A percentile compares a stretch with the other conserved stretches of the same genome.
Evolutionary conservation across 2,329 filamentous ascomycete species (phyloP).

Genomic region (Trichoderma sp.): DNA sequence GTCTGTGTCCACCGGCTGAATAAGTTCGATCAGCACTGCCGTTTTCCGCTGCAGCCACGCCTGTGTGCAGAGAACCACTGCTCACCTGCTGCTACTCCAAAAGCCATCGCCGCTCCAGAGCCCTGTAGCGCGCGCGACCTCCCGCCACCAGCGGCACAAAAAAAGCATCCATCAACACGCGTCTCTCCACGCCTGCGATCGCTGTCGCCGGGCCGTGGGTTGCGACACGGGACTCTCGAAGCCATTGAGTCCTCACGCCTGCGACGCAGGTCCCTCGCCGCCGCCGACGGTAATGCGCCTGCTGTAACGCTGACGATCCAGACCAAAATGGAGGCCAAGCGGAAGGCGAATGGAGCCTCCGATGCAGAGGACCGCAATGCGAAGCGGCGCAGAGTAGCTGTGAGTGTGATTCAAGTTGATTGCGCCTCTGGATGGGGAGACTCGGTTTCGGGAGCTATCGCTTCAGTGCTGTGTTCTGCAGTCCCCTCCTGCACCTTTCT

Average conservation of each 20-base stretch:
- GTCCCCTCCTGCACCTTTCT: neutral
- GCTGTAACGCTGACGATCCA: slow-evolving; percentile 33
- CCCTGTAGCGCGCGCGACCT: slow-evolving; percentile 32
- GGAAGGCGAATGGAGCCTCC: slow-evolving; percentile 55
- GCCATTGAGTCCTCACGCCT: slow-evolving; percentile 38
- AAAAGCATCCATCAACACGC: slow-evolving; percentile 29
- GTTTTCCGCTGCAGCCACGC: neutral
- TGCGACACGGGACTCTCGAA: slow-evolving; percentile 27
- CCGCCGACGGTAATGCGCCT: slow-evolving; percentile 37
- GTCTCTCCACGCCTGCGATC: slow-evolving; percentile 30
- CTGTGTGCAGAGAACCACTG: neutral
- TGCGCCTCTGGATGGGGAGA: neutral
- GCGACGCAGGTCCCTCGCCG: slow-evolving; percentile 17
- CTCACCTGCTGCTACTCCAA: neutral
- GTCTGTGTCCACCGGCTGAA: neutral
- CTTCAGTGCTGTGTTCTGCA: neutral
- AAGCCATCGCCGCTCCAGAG: slow-evolving; percentile 13
- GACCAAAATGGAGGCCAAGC: slow-evolving; percentile 59
- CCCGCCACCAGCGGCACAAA: neutral
- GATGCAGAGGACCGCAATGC: slow-evolving; percentile 58
- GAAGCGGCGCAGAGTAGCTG: slow-evolving; percentile 59
- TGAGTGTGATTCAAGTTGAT: slow-evolving; percentile 43
- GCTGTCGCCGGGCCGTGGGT: slow-evolving; percentile 12
- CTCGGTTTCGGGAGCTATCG: neutral
- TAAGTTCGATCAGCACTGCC: neutral